Evolutionary conservation across 306 rosid genomes (phyloP), one percentile per base, ranked within the genome.

Genomic region (Glycine latifolia): DNA sequence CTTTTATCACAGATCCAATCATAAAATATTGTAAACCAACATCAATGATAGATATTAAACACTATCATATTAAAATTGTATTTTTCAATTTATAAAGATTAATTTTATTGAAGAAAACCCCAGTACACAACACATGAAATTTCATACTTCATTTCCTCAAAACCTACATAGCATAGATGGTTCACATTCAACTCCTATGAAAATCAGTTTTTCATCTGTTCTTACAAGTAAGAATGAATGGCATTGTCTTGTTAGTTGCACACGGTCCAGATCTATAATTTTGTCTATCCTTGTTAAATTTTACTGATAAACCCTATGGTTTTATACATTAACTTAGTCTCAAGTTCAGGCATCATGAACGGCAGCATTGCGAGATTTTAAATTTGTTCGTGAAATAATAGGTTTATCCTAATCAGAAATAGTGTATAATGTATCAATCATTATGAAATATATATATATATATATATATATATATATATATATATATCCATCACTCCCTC

Each of bases 371-470:
- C 48, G 44, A 60, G 49, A 60, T 39, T 75, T 79, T 52, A 68
- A 83, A 61, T 8, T 12, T 75, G 26, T 71, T 46, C 5, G 58
- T 41, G 13, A 61, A 47, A 68, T 76, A 67, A 82, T 46, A 58
- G 33, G 46, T 35, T 78, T 72, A 53, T 62, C 86, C 55, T 52
- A 55, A 73, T 56, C 76, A 71, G 41, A 71, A 56, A 47, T 63
- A 39, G 44, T 39, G 6, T 39, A 37, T 78, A 2, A 6, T 15
- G 39, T 12, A 63, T 39, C 79, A 78, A 65, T 9, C 63, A 33
- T 16, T 17, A 62, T 54, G 76, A 82, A 37, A 39, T 17, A 55
- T 65, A 50, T 59, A 50, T 69, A 54, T 26, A 39, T 17, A 55
- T 65, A 50, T 59, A 50, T 69, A 54, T 26, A 39, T 17, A 55